Evolutionary conservation across 495 filamentous ascomycete genomes (phyloP), one percentile per base, ranked within the genome.

Genomic region (Penicillium lividum): DNA sequence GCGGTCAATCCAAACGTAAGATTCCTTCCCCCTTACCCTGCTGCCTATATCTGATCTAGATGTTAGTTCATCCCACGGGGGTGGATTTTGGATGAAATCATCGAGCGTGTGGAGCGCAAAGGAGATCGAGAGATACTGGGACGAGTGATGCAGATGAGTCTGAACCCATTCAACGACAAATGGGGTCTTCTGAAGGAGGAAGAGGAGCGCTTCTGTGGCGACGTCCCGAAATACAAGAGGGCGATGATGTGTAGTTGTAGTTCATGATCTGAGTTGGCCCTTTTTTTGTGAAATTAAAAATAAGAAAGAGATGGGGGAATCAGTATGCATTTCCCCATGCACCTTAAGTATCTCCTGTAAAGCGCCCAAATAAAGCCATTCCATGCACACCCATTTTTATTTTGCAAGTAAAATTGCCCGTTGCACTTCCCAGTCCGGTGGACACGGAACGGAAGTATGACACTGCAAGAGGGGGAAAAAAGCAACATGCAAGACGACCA

Each of bases 41-140:
- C 0, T 50, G 13, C 18, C 27, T 8, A 10, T 18, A 28, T 36
- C 42, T 47, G 4, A 36, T 15, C 5, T 1, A 31, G 15, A 22
- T 22, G 18, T 16, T 57, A 84, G 69, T 98, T 98, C 62, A 73
- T 96, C 1, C 91, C 95, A 0, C 80, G 91, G 33, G 84, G 85
- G 22, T 98, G 95, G 94, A 84, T 98, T 51, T 77, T 98, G 7
- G 93, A 98, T 71, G 94, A 98, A 73, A 62, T 98, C 6, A 97
- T 98, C 60, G 81, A 86, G 36, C 80, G 89, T 13, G 93, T 97
- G 3, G 93, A 98, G 72, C 87, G 89, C 65, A 82, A 86, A 28
- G 87, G 89, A 16, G 92, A 98, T 61, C 79, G 90, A 51, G 86
- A 89, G 1, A 84, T 98, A 16, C 71, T 98, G 50, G 76, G 76